Conservation (phyloP, 202 grass and related monocot genomes). For the Musa balbisiana region DNA sequence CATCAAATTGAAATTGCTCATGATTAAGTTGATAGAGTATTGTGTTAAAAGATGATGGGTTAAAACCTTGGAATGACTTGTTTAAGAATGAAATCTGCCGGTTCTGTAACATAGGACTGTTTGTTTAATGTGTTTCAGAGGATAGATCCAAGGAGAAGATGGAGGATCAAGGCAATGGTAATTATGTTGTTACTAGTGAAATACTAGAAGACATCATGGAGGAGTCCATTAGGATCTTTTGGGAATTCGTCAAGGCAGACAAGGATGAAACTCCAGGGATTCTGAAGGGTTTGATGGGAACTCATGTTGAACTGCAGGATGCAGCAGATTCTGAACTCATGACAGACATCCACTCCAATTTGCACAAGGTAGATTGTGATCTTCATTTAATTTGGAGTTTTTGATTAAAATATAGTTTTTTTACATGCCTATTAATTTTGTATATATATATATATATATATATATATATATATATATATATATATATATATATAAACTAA, state of each 20-base stretch:
- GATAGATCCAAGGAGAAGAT: conserved; percentile 72
- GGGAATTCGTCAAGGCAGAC: conserved; percentile 95
- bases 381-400: no score
- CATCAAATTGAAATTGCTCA: no score
- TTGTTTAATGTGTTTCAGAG: conserved; percentile 37
- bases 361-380: conserved; percentile 62
- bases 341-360: conserved; percentile 45
- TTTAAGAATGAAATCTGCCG: neutral
- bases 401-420: no score
- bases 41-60: neutral
- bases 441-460: no score
- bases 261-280: conserved; percentile 48
- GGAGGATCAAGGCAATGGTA: conserved; percentile 70
- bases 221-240: conserved; percentile 71
- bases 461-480: no score
- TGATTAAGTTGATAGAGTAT: no score
- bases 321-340: conserved; percentile 58
- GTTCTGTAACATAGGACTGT: no score
- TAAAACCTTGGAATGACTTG: neutral
- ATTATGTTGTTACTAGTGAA: conserved; percentile 63
- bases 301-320: conserved; percentile 64
- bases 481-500: no score
- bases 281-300: conserved; percentile 58
- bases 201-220: conserved; percentile 79
- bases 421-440: no score